These are phyloP conservation scores for Yarrowia galli DNA, from an alignment of 1,139 yeast genomes.

Conservation along the genomic window DNA sequence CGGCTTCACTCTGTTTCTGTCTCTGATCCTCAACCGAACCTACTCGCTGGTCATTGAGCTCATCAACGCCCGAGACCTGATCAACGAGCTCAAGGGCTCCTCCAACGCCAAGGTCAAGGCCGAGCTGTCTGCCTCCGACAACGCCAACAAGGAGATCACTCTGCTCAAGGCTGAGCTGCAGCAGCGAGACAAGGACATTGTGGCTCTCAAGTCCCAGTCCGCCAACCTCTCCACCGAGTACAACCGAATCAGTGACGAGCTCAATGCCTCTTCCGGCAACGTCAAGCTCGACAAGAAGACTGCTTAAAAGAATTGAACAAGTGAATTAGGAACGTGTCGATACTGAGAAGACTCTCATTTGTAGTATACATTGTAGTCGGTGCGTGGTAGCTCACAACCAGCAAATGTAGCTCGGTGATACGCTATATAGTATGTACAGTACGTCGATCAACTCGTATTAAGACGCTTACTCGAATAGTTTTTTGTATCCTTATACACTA, in stretches of 20 bases:
- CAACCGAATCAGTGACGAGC: constrained; percentile 57
- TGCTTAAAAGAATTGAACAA: constrained; percentile 44
- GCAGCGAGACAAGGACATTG: constrained; percentile 68
- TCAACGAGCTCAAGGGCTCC: constrained; percentile 44
- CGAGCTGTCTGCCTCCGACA: constrained; percentile 44
- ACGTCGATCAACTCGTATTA: too few species aligned
- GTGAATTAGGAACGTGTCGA: neutral
- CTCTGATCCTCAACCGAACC: constrained; percentile 86
- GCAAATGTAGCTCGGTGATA: too few species aligned
- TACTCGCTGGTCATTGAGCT: constrained; percentile 81
- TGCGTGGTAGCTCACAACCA: too few species aligned
- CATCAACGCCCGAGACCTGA: constrained; percentile 64
- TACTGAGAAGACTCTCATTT: too few species aligned
- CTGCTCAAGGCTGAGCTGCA: constrained; percentile 63
- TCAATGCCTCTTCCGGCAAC: constrained; percentile 47
- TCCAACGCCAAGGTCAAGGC: constrained; percentile 46
- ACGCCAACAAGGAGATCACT: constrained; percentile 52
- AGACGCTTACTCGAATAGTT: too few species aligned
- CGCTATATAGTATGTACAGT: too few species aligned
- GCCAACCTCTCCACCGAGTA: constrained; percentile 70
- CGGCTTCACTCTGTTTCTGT: constrained; percentile 91
- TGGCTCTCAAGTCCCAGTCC: constrained; percentile 75
- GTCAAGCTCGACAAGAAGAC: constrained; percentile 47
- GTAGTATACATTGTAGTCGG: too few species aligned
- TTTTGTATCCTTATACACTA: too few species aligned